Evolutionary conservation across 202 grass and related monocot genomes (phyloP), one percentile per base, ranked within the genome.

Genomic region (Elaeis oleifera): DNA sequence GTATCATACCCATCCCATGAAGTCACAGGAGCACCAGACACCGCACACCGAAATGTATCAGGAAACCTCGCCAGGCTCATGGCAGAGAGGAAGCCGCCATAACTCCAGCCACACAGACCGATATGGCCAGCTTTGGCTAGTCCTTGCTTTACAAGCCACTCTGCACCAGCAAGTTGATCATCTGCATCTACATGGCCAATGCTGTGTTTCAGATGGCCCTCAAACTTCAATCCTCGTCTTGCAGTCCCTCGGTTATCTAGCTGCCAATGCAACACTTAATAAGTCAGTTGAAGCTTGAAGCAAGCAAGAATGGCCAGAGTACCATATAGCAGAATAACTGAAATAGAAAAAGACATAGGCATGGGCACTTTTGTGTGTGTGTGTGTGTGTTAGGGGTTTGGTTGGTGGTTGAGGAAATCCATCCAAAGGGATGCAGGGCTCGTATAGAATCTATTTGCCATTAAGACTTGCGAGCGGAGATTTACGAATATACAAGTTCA

Each of bases 1-100:
- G 94, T 92, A 59, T 99, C 94, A 1, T 99, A 99, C 31, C 94
- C 94, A 26, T 99, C 88, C 94, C 88, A 99, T 52, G 94, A 71
- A 1, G 88, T 94, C 62, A 99, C 94, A 1, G 94, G 94, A 21
- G 94, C 94, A 58, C 94, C 94, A 14, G 94, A 86, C 20, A 99
- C 88, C 0, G 94, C 94, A 55, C 94, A 99, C 19, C 69, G 61
- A 74, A 92, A 99, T 5, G 49, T 74, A 5, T 89, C 75, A 4
- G 94, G 80, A 58, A 92, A 94, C 68, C 88, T 86, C 25, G 83
- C 60, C 0, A 99, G 80, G 70, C 82, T 88, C 88, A 99, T 99
- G 57, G 94, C 94, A 20, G 94, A 84, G 39, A 99, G 88, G 67
- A 92, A 99, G 23, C 94, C 94, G 6, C 94, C 94, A 8, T 94